Base-by-base conservation (phyloP, 192 early-diverging fungal species). In the Backusella mclennaniae region DNA sequence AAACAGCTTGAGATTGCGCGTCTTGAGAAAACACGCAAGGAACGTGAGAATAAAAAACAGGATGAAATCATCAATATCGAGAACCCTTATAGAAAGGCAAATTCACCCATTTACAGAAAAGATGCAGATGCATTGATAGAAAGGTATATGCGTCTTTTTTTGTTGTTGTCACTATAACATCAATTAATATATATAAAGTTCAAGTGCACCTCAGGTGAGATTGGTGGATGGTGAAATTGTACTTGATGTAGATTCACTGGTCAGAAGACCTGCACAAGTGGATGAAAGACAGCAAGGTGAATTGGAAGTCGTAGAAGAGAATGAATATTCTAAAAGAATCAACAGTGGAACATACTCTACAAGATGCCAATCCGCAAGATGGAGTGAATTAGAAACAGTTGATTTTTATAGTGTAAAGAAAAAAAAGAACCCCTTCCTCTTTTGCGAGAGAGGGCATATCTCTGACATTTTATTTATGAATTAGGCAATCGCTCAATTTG, bases 201-300 rank as follows among this genome's bases (percentile, higher is more conserved):
- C 76, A 26, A 73, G 75, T 52, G 78, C 78, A 0, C 76, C 75
- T n/a, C 82, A 83, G 23, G 72, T 83, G 1, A 66, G 73, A 42
- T 44, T 83, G 11, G 76, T 83, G 6, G 74, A 83, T 42, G 82
- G 82, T 6, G 35, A 80, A 21, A 83, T 83, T 73, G 73, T 80
- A 19, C 23, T 83, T 66, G 82, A 83, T 42, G 72, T 63, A 12
- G 74, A 73, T 26, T 83, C 82, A 26, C 71, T 83, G 35, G 52
- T 56, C 14, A 14, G 56, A 26, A 59, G 56, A 59, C 56, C 56
- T 29, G 23, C 23, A 12, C 56, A 59, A 59, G 56, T 59, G 1
- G 56, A 59, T 8, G 72, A 80, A 21, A 71, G 75, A 38, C 41
- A 67, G 6, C 29, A 26, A 19, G 35, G 21, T 12, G 31, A 73